These are phyloP conservation scores for Tinospora cordifolia DNA, from an alignment of 164 flowering plant species.

Conservation along the genomic window DNA sequence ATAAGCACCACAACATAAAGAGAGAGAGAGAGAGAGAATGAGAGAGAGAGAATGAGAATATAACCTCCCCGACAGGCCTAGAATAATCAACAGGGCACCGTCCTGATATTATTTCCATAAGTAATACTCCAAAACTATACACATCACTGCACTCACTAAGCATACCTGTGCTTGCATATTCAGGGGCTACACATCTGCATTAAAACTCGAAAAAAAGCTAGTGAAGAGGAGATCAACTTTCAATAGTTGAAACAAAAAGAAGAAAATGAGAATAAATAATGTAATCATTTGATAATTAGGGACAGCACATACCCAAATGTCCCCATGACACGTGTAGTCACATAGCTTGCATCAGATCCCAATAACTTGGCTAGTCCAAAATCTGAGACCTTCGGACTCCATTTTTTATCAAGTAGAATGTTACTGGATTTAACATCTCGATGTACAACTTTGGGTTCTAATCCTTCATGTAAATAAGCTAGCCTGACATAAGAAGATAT, in stretches of 20 bases:
- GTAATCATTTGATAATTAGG: conserved; percentile 1
- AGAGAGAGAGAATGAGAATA: too few species aligned
- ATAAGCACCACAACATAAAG: not conserved
- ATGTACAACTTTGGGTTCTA: conserved; percentile 13
- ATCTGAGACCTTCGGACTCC: conserved; percentile 11
- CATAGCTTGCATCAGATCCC: conserved; percentile 8
- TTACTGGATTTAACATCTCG: conserved; percentile 11
- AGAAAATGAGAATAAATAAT: not conserved
- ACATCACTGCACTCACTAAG: conserved; percentile 79
- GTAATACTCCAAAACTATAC: conserved; percentile 77
- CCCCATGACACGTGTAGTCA: conserved; percentile 12
- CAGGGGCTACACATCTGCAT: conserved; percentile 81
- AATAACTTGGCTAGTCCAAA: conserved; percentile 11
- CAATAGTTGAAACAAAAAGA: not conserved
- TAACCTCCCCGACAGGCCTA: conserved; percentile 77
- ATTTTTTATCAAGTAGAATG: conserved; percentile 9
- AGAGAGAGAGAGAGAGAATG: too few species aligned
- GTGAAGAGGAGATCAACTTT: not conserved
- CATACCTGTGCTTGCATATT: conserved; percentile 89
- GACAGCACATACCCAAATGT: conserved; percentile 15
- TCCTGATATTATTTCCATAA: conserved; percentile 83
- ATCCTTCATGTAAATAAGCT: conserved; percentile 12
- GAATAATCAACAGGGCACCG: conserved; percentile 78
- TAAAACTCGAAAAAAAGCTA: not conserved
- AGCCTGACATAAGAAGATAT: not conserved